Evolutionary conservation across 257 asterid species (phyloP).

Genomic region (Nyctanthes arbortristis): DNA sequence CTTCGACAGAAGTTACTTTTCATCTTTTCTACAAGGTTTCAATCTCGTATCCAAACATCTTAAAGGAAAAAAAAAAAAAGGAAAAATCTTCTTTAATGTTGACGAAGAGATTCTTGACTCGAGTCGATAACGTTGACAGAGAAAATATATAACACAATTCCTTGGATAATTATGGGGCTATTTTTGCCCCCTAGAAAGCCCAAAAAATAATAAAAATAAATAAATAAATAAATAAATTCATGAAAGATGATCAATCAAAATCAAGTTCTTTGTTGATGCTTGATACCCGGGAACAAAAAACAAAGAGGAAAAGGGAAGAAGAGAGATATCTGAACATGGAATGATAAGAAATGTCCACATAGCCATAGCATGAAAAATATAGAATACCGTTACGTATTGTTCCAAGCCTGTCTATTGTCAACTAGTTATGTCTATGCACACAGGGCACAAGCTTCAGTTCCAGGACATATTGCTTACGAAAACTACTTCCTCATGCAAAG

Average conservation of each 20-base stretch:
- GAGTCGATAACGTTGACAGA: too few relatives aligned
- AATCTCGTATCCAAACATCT: too few relatives aligned
- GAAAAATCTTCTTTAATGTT: too few relatives aligned
- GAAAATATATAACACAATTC: too few relatives aligned
- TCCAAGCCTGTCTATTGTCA: slow-evolving; percentile 38
- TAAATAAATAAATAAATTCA: too few relatives aligned
- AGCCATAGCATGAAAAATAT: slow-evolving; percentile 21
- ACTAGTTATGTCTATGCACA: slow-evolving; percentile 41
- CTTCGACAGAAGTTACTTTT: too few relatives aligned
- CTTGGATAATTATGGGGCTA: too few relatives aligned
- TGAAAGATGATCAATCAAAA: slow-evolving; percentile 24
- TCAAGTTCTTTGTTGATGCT: slow-evolving; percentile 20
- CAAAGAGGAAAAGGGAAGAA: not conserved
- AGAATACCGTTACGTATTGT: slow-evolving; percentile 51
- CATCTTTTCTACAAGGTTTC: too few relatives aligned
- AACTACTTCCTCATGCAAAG: slow-evolving; percentile 53
- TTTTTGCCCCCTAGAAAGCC: too few relatives aligned
- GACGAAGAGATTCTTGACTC: too few relatives aligned
- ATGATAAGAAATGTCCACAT: not conserved
- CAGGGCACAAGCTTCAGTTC: slow-evolving; percentile 20
- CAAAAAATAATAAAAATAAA: too few relatives aligned
- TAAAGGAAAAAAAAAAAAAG: too few relatives aligned
- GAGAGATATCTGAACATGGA: not conserved
- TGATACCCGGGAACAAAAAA: not conserved
- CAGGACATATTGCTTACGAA: slow-evolving; percentile 42